These are phyloP conservation scores for Picea glauca DNA, from an alignment of 75 land plant species.

Conservation along the genomic window DNA sequence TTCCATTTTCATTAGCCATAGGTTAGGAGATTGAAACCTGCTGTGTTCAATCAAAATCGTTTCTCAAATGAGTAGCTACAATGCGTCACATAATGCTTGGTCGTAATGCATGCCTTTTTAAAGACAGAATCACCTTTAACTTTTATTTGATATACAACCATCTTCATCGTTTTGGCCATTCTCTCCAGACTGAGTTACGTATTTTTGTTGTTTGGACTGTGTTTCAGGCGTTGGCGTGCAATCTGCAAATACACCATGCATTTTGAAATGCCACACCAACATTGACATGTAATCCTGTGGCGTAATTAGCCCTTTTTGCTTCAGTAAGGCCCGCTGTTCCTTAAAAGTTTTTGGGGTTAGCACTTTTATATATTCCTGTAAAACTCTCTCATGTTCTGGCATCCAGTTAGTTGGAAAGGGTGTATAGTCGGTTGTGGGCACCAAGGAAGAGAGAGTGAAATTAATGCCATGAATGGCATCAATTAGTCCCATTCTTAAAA, in stretches of 20 bases:
- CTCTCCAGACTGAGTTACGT: neutral
- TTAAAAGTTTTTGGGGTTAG: conserved; percentile 52
- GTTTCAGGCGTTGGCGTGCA: conserved; percentile 2
- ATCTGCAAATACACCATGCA: conserved; percentile 26
- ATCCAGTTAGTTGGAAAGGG: conserved; percentile 64
- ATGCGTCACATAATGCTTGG: neutral
- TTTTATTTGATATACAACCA: neutral
- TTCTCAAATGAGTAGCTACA: neutral
- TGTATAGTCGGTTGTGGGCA: conserved; percentile 63
- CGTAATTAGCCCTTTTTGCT: conserved; percentile 27
- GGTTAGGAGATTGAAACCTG: neutral
- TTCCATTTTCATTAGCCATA: neutral
- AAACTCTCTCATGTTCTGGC: conserved; percentile 55
- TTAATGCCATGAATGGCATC: conserved; percentile 64
- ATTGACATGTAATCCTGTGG: conserved; percentile 61
- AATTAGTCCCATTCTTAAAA: conserved; percentile 66
- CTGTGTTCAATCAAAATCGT: neutral
- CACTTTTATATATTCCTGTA: conserved; percentile 49
- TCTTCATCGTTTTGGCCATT: neutral
- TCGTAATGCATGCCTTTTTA: neutral
- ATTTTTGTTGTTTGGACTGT: neutral
- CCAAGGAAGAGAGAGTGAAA: conserved; percentile 42
- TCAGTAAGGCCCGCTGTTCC: conserved; percentile 37
- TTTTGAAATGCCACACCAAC: conserved; percentile 56
- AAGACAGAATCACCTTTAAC: neutral